A percentile compares a stretch with the other conserved stretches of the same genome.
Conservation (phyloP, 495 filamentous ascomycete species). For the Apodospora peruviana region DNA sequence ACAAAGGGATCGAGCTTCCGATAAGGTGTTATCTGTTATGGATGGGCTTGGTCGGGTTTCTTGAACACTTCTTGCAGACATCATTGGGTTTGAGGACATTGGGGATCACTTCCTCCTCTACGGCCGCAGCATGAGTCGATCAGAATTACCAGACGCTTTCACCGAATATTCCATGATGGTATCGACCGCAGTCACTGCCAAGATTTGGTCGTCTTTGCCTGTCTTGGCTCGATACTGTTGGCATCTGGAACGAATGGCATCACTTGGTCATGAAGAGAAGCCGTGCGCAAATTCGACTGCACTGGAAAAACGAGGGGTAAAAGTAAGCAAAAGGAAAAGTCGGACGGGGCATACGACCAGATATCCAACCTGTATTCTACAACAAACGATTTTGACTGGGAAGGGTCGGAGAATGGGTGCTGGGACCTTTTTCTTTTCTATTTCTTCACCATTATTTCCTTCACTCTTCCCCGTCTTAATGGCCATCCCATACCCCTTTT, state of each 20-base stretch:
- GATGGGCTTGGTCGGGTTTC: constrained; percentile 20
- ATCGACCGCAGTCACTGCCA: not conserved
- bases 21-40: not conserved
- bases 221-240: not conserved
- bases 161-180: too few species aligned
- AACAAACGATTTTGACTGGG: too few species aligned
- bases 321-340: constrained; percentile 1
- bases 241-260: not conserved
- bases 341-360: constrained; percentile 11
- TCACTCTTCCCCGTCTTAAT: too few species aligned
- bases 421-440: constrained; percentile 2
- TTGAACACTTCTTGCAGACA: constrained; percentile 34
- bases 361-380: constrained; percentile 28
- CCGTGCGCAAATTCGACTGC: too few species aligned
- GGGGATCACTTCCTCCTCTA: constrained; percentile 11
- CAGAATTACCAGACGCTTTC: constrained; percentile 13
- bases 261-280: too few species aligned
- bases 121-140: constrained; percentile 10
- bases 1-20: too few species aligned
- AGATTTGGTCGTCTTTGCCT: not conserved
- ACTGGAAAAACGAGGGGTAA: not conserved
- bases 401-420: not conserved
- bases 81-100: constrained; percentile 31
- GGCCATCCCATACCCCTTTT: not conserved
- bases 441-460: constrained; percentile 9